Evolutionary conservation across 306 rosid species (phyloP), one percentile per base, ranked within the genome.

Genomic region (Vicia faba): DNA sequence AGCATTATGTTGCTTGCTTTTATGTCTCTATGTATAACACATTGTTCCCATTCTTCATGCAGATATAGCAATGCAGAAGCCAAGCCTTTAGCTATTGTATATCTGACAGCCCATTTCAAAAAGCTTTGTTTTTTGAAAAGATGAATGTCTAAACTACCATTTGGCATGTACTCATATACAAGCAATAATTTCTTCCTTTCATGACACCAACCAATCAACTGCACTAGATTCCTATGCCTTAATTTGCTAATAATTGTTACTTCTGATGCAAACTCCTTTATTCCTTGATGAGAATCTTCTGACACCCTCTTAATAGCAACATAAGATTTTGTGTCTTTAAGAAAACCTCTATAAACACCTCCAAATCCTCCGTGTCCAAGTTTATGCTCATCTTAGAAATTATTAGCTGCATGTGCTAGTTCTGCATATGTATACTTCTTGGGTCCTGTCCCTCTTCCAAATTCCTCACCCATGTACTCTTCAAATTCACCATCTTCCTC

Each of bases 321-420:
- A 38, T 45, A 3, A 33, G 71, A 55, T 15, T 78, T 70, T 15
- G 7, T 2, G 3, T 72, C 74, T n/a, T 58, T 59, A 3, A 83
- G 39, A 3, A 56, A 72, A 13, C 87, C 87, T 20, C 39, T 79
- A 49, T 76, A 76, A 8, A 83, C 82, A 8, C 31, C 80, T 5
- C 84, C 84, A 65, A 83, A 83, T 14, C 84, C 80, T 39, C 84
- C 87, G 11, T 65, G 66, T 3, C 84, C 87, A 4, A 83, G 82
- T 41, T 79, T 79, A 2, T 50, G 36, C 11, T 68, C 70, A 16
- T 68, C 84, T 13, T 55, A 33, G 63, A 79, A 79, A 38, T 62
- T n/a, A 29, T 76, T 61, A 5, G 82, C 68, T 7, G 82, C 80
- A 4, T 11, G 29, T 15, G 59, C 78, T 15, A 83, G 14, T 48